Evolutionary conservation across 2,329 filamentous ascomycete genomes (phyloP), one percentile per base, ranked within the genome.

Genomic region (Diplodia corticola): DNA sequence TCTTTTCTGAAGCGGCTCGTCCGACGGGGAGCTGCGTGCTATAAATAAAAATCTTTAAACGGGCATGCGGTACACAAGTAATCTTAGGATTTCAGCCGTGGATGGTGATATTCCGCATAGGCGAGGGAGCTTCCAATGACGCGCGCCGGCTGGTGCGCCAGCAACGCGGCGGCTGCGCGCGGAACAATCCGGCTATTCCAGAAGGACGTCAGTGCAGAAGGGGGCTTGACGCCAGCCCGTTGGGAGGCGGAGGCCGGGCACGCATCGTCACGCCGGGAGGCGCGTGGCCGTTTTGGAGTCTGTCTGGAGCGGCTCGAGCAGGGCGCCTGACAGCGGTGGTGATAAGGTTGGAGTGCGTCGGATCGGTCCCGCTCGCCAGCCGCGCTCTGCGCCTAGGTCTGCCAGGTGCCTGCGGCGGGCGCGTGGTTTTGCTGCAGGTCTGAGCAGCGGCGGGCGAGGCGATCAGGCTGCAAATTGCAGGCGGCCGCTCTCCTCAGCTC

Each of bases 151-250:
- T 10, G 33, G 10, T 20, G n/a, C 57, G 57, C 57, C 40, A 61
- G 57, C 57, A 49, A 61, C 24, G 57, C 30, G 57, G 57, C 57
- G 57, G 57, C 40, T 49, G 57, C 57, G 35, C 57, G 57, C 57
- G 57, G 57, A 61, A 61, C 28, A 35, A 24, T 15, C 5, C 28
- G 57, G 57, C 57, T 50, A 61, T 61, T 61, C 55, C 57, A 61
- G 57, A 61, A 49, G 24, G 37, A 59, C 13, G 22, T 6, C 24
- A 30, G 55, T 40, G 57, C 40, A 44, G 48, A 61, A 49, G 57
- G 57, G 54, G 57, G 57, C 57, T 61, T 61, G 44, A 44, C 57
- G 57, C n/a, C 57, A 33, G 28, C 57, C 40, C 40, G 57, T 61
- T 54, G 30, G 40, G 44, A 44, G 28, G 55, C 26, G 35, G 54